phyloP scores from a whole-genome alignment of 73 alveolate genomes.

The Uronychia setigera region DNA sequence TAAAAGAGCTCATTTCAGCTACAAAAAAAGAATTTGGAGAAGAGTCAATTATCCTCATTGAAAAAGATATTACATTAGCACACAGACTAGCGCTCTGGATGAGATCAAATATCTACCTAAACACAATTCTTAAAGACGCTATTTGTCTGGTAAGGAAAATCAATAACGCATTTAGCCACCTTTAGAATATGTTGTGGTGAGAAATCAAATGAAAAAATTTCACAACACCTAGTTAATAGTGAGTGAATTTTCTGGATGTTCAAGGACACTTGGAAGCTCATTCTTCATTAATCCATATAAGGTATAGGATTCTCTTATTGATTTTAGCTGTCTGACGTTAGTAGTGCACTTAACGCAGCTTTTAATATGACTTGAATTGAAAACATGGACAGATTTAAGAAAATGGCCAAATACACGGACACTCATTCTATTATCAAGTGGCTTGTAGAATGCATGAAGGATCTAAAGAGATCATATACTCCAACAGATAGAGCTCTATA shows the following conservation, averaged over 20 bases:
- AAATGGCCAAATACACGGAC: slow-evolving; percentile 14
- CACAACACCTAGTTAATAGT: slow-evolving; percentile 43
- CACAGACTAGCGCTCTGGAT: slow-evolving; percentile 44
- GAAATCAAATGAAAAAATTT: slow-evolving; percentile 23
- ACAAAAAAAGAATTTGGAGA: slow-evolving; percentile 51
- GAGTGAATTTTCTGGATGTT: slow-evolving; percentile 76
- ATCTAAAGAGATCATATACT: slow-evolving; percentile 54
- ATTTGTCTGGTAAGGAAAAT: neutral
- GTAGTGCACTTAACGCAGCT: slow-evolving; percentile 53
- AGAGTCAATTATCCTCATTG: neutral
- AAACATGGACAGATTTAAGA: slow-evolving; percentile 15
- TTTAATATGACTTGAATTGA: slow-evolving; percentile 36
- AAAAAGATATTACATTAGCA: slow-evolving; percentile 22
- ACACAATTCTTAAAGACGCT: slow-evolving; percentile 50
- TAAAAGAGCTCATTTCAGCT: slow-evolving; percentile 1
- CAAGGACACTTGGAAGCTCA: slow-evolving; percentile 54
- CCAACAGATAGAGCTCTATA: slow-evolving; percentile 7
- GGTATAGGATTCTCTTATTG: slow-evolving; percentile 16
- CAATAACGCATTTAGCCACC: slow-evolving; percentile 27
- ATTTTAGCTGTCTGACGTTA: neutral
- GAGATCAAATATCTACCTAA: slow-evolving; percentile 14
- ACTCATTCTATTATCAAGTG: slow-evolving; percentile 46
- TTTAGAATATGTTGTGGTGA: slow-evolving; percentile 54
- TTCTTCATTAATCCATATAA: slow-evolving; percentile 65
- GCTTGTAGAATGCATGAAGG: slow-evolving; percentile 66